These are phyloP conservation scores for Scenedesmus sp. DNA, from an alignment of 163 green algal species.

Conservation along the genomic window DNA sequence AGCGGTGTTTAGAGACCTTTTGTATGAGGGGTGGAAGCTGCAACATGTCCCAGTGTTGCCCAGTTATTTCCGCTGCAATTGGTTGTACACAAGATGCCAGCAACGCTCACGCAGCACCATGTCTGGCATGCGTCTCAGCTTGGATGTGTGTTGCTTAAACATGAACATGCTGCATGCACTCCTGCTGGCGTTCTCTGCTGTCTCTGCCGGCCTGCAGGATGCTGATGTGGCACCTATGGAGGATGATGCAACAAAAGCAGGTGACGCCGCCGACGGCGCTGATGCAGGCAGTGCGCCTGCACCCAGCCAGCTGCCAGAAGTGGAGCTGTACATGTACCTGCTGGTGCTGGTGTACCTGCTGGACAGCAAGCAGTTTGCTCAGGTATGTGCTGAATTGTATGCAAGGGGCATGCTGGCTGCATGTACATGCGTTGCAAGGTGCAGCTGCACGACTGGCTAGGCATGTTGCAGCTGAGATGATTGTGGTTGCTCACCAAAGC, in stretches of 20 bases:
- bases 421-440: background rate
- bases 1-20: background rate
- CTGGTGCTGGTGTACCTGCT: conserved; percentile 87
- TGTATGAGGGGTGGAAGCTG: background rate
- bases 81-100: too few relatives aligned
- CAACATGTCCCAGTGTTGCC: background rate
- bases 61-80: background rate
- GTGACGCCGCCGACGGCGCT: background rate
- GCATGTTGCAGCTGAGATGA: too few relatives aligned
- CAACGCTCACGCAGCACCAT: too few relatives aligned
- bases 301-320: conserved; percentile 81
- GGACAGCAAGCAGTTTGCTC: conserved; percentile 78
- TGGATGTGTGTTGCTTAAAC: background rate
- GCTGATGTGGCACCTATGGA: conserved; percentile 30
- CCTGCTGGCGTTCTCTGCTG: background rate
- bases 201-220: background rate
- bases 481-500: background rate
- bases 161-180: too few relatives aligned
- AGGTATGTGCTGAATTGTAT: conserved; percentile 63
- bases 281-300: conserved; percentile 2
- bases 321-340: conserved; percentile 90
- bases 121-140: too few relatives aligned
- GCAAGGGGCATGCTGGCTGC: background rate
- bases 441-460: background rate
- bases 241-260: conserved; percentile 12